A percentile compares a stretch with the other conserved stretches of the same genome.
phyloP scores from a whole-genome alignment of 2,329 filamentous ascomycete species.

The Pseudogymnoascus sp. region DNA sequence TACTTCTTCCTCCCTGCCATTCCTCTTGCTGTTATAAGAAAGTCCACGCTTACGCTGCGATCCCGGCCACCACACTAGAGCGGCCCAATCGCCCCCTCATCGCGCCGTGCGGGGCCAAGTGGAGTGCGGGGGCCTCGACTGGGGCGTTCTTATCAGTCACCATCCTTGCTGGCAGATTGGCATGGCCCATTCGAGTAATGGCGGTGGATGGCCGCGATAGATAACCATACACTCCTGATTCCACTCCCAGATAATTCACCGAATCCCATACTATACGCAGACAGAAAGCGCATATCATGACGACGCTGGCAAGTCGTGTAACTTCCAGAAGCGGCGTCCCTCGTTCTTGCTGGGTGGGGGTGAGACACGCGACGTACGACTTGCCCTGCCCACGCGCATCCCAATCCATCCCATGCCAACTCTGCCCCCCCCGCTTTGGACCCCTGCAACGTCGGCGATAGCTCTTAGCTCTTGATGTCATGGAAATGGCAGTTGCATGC shows the following conservation, averaged over 20 bases:
- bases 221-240: not conserved
- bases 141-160: not conserved
- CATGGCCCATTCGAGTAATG: not conserved
- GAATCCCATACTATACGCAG: not conserved
- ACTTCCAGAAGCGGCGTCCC: conserved; percentile 1
- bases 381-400: not conserved
- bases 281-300: not conserved
- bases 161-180: not conserved
- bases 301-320: not conserved
- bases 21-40: not conserved
- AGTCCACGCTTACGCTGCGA: not conserved
- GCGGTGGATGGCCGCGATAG: not conserved
- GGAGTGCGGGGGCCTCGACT: not conserved
- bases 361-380: conserved; percentile 1
- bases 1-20: not conserved
- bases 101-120: not conserved
- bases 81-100: not conserved
- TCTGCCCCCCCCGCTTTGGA: not conserved
- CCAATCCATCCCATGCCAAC: not conserved
- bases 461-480: not conserved
- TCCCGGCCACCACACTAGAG: not conserved
- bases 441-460: not conserved
- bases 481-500: not conserved
- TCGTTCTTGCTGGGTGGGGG: not conserved
- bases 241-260: not conserved